Base-by-base conservation (phyloP, 805 yeast genomes). In the Kodamaea sagamina region DNA sequence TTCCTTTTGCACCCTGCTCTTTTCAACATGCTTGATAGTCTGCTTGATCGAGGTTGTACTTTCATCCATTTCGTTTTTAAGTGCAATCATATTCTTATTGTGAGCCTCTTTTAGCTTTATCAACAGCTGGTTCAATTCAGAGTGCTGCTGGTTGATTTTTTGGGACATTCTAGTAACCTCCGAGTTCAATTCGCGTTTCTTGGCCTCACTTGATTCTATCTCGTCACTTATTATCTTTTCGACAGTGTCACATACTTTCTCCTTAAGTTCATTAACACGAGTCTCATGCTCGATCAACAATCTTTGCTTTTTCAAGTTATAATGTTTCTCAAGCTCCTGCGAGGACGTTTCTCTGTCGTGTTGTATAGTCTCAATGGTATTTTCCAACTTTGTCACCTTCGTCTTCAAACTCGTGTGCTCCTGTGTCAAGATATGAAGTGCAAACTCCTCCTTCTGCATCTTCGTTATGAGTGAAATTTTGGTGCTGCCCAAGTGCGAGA, bases 161-260 rank as follows among this genome's bases (percentile, higher is more conserved):
- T 38, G 28, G 10, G 19, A 13, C 15, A 16, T 9, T 15, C n/a
- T 28, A 15, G n/a, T 19, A 10, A 38, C 19, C 21, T 32, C 24
- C 3, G 18, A 6, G 6, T 27, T 15, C 6, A 35, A 19, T 2
- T 28, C 29, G 10, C 10, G n/a, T 10, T 32, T 32, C 31, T 37
- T 34, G 22, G 10, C 15, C 12, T 28, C 53, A 44, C 39, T 55
- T 45, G 7, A 27, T n/a, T 40, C 52, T 4, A 65, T 63, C 41
- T 68, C 71, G 11, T 55, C 54, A 5, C 62, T 52, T 25, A 74
- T 63, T 4, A 73, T 47, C 1, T 52, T 43, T 31, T 76, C 77
- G 1, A 78, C 65, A 51, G 72, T 62, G 0, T 36, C 45, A 1
- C 58, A 48, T 9, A 60, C 54, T 4, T 41, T 45, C 35, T 65